Evolutionary conservation across 306 rosid species (phyloP).

Genomic region (Dryas octopetala): DNA sequence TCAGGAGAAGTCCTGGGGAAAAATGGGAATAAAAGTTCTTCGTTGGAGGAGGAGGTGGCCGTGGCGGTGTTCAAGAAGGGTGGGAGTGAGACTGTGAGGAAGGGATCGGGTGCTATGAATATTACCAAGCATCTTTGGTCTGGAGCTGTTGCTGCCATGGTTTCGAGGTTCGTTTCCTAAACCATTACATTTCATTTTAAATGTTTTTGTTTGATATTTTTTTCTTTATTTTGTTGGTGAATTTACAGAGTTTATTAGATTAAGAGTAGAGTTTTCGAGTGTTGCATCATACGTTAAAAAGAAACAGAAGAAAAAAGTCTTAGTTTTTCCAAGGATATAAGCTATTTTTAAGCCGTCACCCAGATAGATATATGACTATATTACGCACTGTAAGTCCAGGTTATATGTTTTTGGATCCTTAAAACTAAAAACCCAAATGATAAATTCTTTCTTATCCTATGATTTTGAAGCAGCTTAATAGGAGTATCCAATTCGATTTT

Average conservation of each 20-base stretch:
- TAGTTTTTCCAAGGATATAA: not conserved
- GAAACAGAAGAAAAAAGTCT: not conserved
- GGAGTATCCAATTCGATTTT: not conserved
- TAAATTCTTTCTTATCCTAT: not conserved
- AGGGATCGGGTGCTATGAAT: conserved; percentile 68
- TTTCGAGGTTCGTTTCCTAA: conserved; percentile 64
- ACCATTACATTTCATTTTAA: not conserved
- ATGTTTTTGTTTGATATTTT: not conserved
- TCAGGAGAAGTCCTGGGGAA: conserved; percentile 43
- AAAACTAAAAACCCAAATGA: not conserved
- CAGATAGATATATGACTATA: not conserved
- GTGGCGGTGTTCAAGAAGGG: conserved; percentile 30
- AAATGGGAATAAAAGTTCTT: conserved; percentile 30
- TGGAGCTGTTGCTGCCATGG: conserved; percentile 99
- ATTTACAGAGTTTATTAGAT: not conserved
- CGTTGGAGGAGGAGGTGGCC: conserved; percentile 19
- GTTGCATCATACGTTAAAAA: not conserved
- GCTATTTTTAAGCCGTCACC: not conserved
- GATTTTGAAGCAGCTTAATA: not conserved
- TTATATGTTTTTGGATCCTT: not conserved
- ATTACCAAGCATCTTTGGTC: conserved; percentile 90
- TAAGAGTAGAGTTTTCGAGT: not conserved
- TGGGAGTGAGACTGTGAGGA: conserved; percentile 15
- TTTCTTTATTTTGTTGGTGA: not conserved
- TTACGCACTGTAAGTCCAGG: not conserved